These are phyloP conservation scores for Syzygium jambos DNA, from an alignment of 345 rosid genomes.

Conservation along the genomic window DNA sequence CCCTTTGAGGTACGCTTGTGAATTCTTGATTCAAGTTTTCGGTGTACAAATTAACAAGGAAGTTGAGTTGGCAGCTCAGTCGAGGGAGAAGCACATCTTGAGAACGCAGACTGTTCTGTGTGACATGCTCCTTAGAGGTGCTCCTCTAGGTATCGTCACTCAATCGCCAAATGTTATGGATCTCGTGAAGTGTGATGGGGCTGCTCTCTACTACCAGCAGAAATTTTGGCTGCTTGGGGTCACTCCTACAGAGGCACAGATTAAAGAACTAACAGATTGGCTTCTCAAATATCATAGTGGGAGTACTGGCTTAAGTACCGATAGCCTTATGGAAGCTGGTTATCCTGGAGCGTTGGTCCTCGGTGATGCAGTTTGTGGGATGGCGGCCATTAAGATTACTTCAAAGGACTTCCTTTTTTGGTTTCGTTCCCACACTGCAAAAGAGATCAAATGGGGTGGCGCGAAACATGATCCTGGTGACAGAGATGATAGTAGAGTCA, in stretches of 20 bases:
- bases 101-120: constrained; percentile 66
- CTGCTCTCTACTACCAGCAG: constrained; percentile 56
- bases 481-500: constrained; percentile 56
- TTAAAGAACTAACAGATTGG: constrained; percentile 62
- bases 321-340: constrained; percentile 81
- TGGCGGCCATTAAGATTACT: constrained; percentile 54
- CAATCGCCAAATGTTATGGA: constrained; percentile 82
- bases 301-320: constrained; percentile 67
- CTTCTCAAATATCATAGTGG: constrained; percentile 48
- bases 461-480: constrained; percentile 68
- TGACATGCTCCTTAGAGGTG: constrained; percentile 82
- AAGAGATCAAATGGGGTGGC: constrained; percentile 89
- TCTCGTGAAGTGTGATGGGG: constrained; percentile 83
- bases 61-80: constrained; percentile 54
- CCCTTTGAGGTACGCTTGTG: constrained; percentile 81
- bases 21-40: constrained; percentile 72
- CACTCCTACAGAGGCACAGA: constrained; percentile 63
- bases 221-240: constrained; percentile 65
- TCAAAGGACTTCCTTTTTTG: constrained; percentile 71
- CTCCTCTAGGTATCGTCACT: constrained; percentile 71
- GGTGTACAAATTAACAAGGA: constrained; percentile 72
- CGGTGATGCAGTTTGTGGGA: constrained; percentile 66
- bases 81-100: constrained; percentile 68
- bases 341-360: constrained; percentile 62
- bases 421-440: constrained; percentile 77